These are phyloP conservation scores for Moesziomyces antarcticus DNA, from an alignment of 1,284 basidiomycete species.

Conservation along the genomic window DNA sequence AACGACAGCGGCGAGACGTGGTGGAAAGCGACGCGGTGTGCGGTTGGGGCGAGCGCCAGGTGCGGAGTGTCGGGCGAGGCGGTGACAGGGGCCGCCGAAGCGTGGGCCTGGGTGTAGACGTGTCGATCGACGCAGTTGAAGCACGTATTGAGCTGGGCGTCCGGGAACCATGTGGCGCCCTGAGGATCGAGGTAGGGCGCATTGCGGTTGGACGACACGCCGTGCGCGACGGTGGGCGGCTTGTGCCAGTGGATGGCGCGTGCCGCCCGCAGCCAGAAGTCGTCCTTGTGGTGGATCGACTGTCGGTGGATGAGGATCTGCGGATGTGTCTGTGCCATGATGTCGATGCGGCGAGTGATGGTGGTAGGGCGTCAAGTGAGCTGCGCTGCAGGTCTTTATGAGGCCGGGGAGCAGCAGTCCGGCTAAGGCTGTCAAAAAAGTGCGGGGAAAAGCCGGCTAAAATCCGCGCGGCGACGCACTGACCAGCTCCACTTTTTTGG, in stretches of 20 bases:
- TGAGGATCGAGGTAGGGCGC: conserved; percentile 33
- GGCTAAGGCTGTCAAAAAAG: neutral
- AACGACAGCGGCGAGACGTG: conserved; percentile 58
- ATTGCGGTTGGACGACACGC: conserved; percentile 25
- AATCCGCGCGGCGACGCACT: conserved; percentile 11
- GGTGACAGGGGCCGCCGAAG: conserved; percentile 37
- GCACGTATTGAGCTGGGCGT: conserved; percentile 50
- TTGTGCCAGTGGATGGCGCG: conserved; percentile 55
- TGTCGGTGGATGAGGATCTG: conserved; percentile 51
- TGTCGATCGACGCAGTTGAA: conserved; percentile 50
- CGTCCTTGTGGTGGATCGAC: conserved; percentile 42
- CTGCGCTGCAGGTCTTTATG: too few relatives aligned
- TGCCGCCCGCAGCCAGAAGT: conserved; percentile 56
- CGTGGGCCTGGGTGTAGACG: conserved; percentile 35
- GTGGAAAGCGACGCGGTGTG: conserved; percentile 50
- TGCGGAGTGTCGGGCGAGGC: conserved; percentile 53
- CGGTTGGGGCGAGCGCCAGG: conserved; percentile 37
- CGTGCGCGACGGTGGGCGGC: conserved; percentile 46
- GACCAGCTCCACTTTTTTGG: neutral
- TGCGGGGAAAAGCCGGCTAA: conserved; percentile 20
- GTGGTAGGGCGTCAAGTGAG: too few relatives aligned
- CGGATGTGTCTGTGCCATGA: conserved; percentile 34
- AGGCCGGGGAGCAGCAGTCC: too few relatives aligned
- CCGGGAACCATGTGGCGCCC: conserved; percentile 52
- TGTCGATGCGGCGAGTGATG: neutral